Evolutionary conservation across 2,329 filamentous ascomycete species (phyloP).

Genomic region (Fusarium sp.): DNA sequence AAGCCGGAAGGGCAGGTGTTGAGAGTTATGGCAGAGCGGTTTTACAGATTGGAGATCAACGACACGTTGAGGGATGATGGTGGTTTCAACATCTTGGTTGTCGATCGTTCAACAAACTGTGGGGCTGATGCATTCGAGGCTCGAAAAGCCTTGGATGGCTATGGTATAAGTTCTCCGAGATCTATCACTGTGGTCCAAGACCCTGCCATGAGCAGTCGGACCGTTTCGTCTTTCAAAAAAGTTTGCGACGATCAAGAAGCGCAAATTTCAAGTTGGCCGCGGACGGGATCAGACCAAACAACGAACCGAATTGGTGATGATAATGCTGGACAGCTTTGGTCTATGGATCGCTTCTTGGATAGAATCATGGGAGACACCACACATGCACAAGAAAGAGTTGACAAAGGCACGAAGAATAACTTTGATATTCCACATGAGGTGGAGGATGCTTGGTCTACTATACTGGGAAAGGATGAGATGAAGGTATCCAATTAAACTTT

Average conservation of each 20-base stretch:
- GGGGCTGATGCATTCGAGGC: conserved; percentile 9
- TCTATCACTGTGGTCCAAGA: conserved; percentile 23
- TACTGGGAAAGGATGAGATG: background rate
- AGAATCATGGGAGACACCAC: background rate
- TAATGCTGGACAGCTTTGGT: conserved; percentile 1
- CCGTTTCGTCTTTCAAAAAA: background rate
- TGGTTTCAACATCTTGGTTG: background rate
- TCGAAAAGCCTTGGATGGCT: accelerated
- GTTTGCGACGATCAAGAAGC: accelerated
- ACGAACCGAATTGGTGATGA: accelerated
- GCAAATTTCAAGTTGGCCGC: background rate
- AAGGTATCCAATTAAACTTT: too few relatives aligned
- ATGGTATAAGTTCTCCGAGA: accelerated
- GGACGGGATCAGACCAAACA: accelerated
- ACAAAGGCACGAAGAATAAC: accelerated
- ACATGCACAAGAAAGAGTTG: accelerated
- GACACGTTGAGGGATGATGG: accelerated
- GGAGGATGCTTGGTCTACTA: conserved; percentile 27
- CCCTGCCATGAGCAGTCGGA: conserved; percentile 22
- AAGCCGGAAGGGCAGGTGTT: conserved; percentile 24
- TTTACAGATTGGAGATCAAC: background rate
- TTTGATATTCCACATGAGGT: conserved; percentile 21
- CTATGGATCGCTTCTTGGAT: conserved; percentile 22
- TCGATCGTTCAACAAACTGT: background rate
- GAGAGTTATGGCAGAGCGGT: conserved; percentile 1